Conservation (phyloP, 768 basidiomycete species). For the Lentinus tigrinus region DNA sequence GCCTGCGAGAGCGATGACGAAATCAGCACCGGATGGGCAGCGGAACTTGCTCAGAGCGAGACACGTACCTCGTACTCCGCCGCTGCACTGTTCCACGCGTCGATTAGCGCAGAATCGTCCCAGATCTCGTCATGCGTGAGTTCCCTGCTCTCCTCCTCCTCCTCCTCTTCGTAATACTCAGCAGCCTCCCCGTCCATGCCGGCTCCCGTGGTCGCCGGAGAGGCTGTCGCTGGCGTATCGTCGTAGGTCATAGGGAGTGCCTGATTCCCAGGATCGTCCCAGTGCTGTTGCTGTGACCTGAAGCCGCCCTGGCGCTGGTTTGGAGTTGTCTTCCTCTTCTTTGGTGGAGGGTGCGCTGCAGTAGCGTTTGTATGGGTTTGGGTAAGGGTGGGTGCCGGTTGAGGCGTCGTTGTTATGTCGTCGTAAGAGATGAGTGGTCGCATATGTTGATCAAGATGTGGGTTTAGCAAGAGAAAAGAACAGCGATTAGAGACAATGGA, state of each 20-base stretch:
- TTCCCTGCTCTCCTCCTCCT: constrained; percentile 56
- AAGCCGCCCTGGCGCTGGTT: constrained; percentile 24
- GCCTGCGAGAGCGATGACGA: constrained; percentile 35
- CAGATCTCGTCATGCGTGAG: constrained; percentile 76
- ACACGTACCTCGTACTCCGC: constrained; percentile 70
- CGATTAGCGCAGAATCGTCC: constrained; percentile 82
- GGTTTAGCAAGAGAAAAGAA: neutral
- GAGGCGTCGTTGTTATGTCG: constrained; percentile 53
- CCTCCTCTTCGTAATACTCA: constrained; percentile 34
- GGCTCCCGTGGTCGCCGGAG: constrained; percentile 9
- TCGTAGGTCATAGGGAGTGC: constrained; percentile 32
- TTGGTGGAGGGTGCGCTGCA: constrained; percentile 39
- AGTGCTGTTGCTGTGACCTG: constrained; percentile 36
- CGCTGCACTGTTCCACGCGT: constrained; percentile 82
- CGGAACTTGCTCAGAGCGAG: neutral
- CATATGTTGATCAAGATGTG: constrained; percentile 20
- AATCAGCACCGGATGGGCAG: constrained; percentile 1
- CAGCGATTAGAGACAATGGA: no score
- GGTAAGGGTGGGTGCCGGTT: constrained; percentile 16
- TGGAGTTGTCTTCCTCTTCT: constrained; percentile 53
- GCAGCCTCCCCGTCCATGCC: neutral
- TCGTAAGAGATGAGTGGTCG: constrained; percentile 61
- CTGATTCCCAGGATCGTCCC: constrained; percentile 40
- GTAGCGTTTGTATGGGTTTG: constrained; percentile 18
- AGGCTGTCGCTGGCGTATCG: constrained; percentile 20